phyloP scores from a whole-genome alignment of 257 asterid genomes.

The Solanum sejunctum region DNA sequence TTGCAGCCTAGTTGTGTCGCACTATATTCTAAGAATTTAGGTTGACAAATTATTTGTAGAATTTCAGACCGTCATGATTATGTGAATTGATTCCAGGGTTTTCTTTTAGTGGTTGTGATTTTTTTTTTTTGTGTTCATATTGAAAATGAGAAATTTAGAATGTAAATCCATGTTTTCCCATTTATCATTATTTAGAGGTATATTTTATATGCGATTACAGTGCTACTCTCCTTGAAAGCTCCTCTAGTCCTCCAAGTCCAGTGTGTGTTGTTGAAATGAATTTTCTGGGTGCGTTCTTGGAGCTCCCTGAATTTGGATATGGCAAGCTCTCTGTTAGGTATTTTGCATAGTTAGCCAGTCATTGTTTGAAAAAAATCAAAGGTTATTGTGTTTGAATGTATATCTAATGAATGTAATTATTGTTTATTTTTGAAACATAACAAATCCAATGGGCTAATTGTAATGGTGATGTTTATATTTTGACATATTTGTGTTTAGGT shows the following conservation, averaged over 20 bases:
- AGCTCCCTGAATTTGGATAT: not conserved
- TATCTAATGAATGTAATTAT: not conserved
- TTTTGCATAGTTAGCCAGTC: not conserved
- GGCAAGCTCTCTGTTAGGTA: not conserved
- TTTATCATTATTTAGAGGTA: not conserved
- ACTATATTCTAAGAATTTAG: not conserved
- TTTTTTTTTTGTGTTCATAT: not conserved
- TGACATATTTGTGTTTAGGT: not conserved
- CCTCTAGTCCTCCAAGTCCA: not conserved
- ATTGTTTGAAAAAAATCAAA: not conserved
- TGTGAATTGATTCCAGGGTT: not conserved
- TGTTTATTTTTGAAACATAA: not conserved
- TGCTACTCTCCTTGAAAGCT: not conserved
- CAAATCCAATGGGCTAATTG: not conserved
- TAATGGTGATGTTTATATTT: not conserved
- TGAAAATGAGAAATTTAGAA: not conserved
- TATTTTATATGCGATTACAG: not conserved
- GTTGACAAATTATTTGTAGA: not conserved
- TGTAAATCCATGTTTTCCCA: not conserved
- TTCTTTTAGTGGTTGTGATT: not conserved
- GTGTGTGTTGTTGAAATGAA: not conserved
- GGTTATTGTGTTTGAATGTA: not conserved
- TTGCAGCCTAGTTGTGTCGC: not conserved
- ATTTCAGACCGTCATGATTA: not conserved
- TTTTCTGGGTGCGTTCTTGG: not conserved